Evolutionary conservation across 805 yeast species (phyloP).

Genomic region (Saitoella complicata): DNA sequence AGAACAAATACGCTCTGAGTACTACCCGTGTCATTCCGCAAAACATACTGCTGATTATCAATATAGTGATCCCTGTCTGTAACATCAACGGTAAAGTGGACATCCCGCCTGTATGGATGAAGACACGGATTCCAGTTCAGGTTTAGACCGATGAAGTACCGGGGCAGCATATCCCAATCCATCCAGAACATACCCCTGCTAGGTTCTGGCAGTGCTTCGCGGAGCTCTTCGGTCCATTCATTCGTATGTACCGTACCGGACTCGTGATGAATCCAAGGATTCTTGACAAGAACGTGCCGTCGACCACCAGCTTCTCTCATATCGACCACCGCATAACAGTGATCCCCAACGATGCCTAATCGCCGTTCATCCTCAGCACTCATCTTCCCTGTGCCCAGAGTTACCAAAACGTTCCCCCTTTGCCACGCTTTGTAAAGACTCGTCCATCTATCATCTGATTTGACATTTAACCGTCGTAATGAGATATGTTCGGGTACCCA

Average conservation of each 20-base stretch:
- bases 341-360: conserved; percentile 34
- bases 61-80: conserved; percentile 1
- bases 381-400: conserved; percentile 49
- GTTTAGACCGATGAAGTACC: conserved; percentile 37
- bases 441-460: conserved; percentile 21
- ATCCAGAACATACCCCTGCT: conserved; percentile 15
- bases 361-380: conserved; percentile 19
- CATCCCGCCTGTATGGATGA: conserved; percentile 4
- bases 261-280: conserved; percentile 28
- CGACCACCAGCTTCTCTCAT: conserved; percentile 16
- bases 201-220: conserved; percentile 3
- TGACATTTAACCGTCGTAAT: conserved; percentile 13
- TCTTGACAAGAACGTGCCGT: conserved; percentile 22
- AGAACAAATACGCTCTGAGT: not conserved
- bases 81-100: conserved; percentile 8
- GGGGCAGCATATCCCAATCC: conserved; percentile 20
- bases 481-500: conserved; percentile 52
- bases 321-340: conserved; percentile 53
- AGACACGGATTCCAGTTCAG: conserved; percentile 44
- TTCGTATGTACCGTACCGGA: conserved; percentile 1
- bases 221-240: not conserved
- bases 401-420: conserved; percentile 30
- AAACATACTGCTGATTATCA: conserved; percentile 7
- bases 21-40: conserved; percentile 1
- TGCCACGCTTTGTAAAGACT: conserved; percentile 20